A percentile compares a stretch with the other conserved stretches of the same genome.
Evolutionary conservation across 176 grass and related monocot species (phyloP).

Genomic region (Panicum miliaceum): DNA sequence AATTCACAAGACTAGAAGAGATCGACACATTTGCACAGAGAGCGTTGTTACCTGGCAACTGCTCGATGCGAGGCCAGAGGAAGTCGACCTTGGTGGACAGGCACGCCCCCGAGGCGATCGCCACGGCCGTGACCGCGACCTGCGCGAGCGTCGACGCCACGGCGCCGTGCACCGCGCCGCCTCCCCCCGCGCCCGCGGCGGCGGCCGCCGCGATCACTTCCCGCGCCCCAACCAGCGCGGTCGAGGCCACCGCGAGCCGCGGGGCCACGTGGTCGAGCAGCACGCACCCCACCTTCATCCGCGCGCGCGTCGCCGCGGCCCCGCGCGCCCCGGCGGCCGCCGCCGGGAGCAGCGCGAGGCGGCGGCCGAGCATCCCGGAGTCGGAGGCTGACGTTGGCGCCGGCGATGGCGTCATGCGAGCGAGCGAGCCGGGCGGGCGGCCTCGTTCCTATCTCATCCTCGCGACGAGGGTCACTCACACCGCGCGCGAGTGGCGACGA

Average conservation of each 20-base stretch:
- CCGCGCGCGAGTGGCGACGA: conserved; percentile 42
- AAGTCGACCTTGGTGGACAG: conserved; percentile 96
- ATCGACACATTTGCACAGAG: neutral
- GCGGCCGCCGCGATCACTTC: conserved; percentile 81
- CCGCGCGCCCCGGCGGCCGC: conserved; percentile 35
- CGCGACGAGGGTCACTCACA: conserved; percentile 23
- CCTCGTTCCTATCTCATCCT: conserved; percentile 54
- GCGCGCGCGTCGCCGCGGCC: conserved; percentile 31
- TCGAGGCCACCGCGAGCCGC: conserved; percentile 60
- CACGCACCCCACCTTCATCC: conserved; percentile 62
- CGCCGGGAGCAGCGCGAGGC: conserved; percentile 52
- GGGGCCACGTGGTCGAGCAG: conserved; percentile 72
- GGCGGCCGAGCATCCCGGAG: conserved; percentile 61
- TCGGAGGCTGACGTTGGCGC: conserved; percentile 55
- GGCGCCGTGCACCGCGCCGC: conserved; percentile 66
- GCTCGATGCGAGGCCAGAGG: conserved; percentile 86
- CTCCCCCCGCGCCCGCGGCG: conserved; percentile 51
- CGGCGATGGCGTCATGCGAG: conserved; percentile 59
- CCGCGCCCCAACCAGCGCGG: conserved; percentile 62
- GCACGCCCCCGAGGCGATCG: conserved; percentile 96
- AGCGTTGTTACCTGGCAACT: conserved; percentile 66
- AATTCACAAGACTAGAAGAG: neutral
- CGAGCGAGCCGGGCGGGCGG: conserved; percentile 10
- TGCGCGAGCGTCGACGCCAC: conserved; percentile 87
- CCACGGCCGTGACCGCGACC: conserved; percentile 87